Percentiles rank a stretch among this genome's conserved stretches.
Evolutionary conservation across 371 early-diverging fungal species (phyloP).

Genomic region (Rhizopus sp.): DNA sequence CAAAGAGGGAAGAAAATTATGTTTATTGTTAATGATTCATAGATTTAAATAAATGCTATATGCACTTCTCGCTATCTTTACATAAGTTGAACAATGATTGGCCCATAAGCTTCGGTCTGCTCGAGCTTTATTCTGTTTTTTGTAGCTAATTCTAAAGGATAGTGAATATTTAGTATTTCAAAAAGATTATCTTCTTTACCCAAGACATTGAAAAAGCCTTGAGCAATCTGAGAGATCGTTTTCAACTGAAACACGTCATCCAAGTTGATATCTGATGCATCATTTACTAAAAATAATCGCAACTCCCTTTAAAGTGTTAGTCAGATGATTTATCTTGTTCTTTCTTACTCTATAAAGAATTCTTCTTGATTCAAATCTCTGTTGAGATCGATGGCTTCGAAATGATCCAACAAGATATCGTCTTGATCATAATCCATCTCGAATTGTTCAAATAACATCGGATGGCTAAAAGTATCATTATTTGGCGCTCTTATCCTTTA

Average conservation of each 20-base stretch:
- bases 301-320: not conserved
- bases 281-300: not conserved
- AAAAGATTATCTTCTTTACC: slow-evolving; percentile 1
- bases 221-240: not conserved
- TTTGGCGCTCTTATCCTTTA: not conserved
- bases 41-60: too few relatives aligned
- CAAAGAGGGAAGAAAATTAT: too few relatives aligned
- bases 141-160: slow-evolving; percentile 11
- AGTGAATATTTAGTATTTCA: not conserved
- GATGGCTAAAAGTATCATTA: not conserved
- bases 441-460: not conserved
- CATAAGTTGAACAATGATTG: slow-evolving; percentile 3
- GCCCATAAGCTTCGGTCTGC: slow-evolving; percentile 13
- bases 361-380: not conserved
- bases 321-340: not conserved
- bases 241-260: slow-evolving; percentile 4
- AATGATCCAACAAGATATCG: not conserved
- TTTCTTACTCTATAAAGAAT: not conserved
- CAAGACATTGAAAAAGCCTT: slow-evolving; percentile 6
- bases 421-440: not conserved
- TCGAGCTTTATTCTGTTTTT: not conserved
- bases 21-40: too few relatives aligned
- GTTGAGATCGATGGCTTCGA: not conserved
- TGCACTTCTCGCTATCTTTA: not conserved
- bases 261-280: not conserved